These are phyloP conservation scores for Porodaedalea pini DNA, from an alignment of 1,284 basidiomycete genomes.

Conservation along the genomic window DNA sequence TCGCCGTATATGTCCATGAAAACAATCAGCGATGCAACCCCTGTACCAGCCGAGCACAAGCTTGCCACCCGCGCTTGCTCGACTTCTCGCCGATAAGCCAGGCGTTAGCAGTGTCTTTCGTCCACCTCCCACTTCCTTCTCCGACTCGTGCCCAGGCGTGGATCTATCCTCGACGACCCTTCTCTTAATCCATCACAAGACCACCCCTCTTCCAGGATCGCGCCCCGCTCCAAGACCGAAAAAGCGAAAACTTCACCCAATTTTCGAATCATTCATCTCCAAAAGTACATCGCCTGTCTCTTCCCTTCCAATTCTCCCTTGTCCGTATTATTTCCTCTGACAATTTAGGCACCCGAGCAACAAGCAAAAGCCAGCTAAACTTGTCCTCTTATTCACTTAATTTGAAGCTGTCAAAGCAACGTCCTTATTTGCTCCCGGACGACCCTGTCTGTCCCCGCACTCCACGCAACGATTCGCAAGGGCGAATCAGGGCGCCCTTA, in stretches of 20 bases:
- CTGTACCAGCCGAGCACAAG: background rate
- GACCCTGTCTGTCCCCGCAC: background rate
- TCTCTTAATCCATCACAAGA: background rate
- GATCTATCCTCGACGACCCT: background rate
- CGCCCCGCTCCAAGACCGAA: background rate
- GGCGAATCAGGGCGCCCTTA: no score
- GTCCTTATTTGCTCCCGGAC: background rate
- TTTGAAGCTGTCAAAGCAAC: background rate
- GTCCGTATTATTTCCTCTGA: background rate
- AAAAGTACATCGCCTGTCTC: background rate
- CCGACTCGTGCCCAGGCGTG: background rate
- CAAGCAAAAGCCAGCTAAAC: background rate
- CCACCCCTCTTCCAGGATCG: background rate
- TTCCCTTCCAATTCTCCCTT: background rate
- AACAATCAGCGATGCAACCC: background rate
- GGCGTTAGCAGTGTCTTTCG: background rate
- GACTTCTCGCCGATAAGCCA: background rate
- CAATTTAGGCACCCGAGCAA: constrained; percentile 1
- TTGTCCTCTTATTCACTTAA: background rate
- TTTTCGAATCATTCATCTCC: background rate
- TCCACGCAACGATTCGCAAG: background rate
- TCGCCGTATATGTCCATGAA: constrained; percentile 1
- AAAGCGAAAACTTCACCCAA: background rate
- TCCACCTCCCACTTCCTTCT: background rate
- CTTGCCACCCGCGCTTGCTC: background rate